phyloP scores from a whole-genome alignment of 2,329 filamentous ascomycete genomes.

The Cytospora leucostoma region DNA sequence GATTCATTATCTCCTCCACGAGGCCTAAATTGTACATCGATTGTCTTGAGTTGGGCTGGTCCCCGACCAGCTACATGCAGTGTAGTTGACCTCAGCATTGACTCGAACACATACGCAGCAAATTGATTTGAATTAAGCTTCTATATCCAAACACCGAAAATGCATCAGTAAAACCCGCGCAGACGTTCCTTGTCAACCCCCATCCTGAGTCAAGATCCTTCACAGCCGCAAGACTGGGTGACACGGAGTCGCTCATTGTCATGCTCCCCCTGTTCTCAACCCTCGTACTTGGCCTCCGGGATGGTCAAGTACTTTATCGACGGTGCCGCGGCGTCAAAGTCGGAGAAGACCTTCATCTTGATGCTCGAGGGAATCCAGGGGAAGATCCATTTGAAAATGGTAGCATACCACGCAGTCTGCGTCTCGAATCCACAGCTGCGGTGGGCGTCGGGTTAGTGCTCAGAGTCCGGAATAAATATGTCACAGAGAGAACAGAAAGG shows the following conservation, averaged over 20 bases:
- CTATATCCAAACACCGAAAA: too few relatives aligned
- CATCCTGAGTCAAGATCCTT: background rate
- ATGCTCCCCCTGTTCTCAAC: background rate
- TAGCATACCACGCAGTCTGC: slow-evolving; percentile 2
- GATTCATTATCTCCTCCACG: too few relatives aligned
- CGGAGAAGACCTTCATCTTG: slow-evolving; percentile 10
- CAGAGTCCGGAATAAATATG: background rate
- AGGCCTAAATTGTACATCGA: too few relatives aligned
- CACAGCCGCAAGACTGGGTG: background rate
- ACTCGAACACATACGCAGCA: too few relatives aligned
- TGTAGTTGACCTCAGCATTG: too few relatives aligned
- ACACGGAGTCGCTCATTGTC: background rate
- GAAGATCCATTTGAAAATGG: background rate
- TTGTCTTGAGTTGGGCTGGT: too few relatives aligned
- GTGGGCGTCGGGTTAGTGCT: background rate
- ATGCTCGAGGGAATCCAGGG: slow-evolving; percentile 4
- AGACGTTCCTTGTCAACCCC: background rate
- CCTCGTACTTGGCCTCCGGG: background rate
- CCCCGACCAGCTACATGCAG: too few relatives aligned
- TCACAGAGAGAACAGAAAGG: background rate
- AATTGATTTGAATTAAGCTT: too few relatives aligned
- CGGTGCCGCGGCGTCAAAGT: slow-evolving; percentile 3
- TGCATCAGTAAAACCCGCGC: too few relatives aligned
- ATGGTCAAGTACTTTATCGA: background rate
- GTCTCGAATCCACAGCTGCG: slow-evolving; percentile 7